phyloP scores from a whole-genome alignment of 139 green algal genomes.

The Monoraphidium neglectum region DNA sequence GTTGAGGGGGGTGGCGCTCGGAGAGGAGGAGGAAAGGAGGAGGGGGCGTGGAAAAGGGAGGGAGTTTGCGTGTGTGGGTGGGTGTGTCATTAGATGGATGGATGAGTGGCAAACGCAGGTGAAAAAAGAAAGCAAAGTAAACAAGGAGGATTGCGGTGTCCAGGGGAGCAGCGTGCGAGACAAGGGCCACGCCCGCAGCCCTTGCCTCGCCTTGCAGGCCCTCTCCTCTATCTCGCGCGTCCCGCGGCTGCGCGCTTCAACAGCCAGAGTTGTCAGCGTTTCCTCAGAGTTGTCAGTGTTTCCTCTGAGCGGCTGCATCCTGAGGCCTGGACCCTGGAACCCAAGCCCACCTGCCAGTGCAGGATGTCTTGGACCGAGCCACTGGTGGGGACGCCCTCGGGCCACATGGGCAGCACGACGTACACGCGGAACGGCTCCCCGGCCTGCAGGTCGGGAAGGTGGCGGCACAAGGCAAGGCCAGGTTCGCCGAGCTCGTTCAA shows the following conservation, averaged over 20 bases:
- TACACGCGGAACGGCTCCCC: slow-evolving; percentile 60
- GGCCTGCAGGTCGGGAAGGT: background rate
- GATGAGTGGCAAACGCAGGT: too few relatives aligned
- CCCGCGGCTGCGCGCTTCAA: too few relatives aligned
- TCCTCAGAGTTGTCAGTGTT: too few relatives aligned
- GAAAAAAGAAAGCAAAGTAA: background rate
- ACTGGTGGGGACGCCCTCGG: slow-evolving; percentile 49
- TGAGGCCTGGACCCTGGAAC: too few relatives aligned
- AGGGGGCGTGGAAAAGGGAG: background rate
- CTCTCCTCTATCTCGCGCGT: too few relatives aligned
- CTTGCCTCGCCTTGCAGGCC: too few relatives aligned
- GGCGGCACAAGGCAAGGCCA: too few relatives aligned
- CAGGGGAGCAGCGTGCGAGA: background rate
- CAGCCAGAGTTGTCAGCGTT: too few relatives aligned
- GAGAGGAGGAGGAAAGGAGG: background rate
- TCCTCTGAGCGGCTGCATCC: too few relatives aligned
- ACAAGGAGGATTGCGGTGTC: background rate
- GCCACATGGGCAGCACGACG: slow-evolving; percentile 56
- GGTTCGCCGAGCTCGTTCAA: too few relatives aligned
- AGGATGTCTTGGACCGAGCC: slow-evolving; percentile 64
- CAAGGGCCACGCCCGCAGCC: too few relatives aligned
- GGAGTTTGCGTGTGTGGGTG: background rate
- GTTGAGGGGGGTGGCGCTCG: background rate
- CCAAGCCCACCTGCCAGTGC: slow-evolving; percentile 36
- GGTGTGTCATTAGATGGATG: too few relatives aligned